Base-by-base conservation (phyloP, 768 basidiomycete genomes). In the Naganishia kalamii region DNA sequence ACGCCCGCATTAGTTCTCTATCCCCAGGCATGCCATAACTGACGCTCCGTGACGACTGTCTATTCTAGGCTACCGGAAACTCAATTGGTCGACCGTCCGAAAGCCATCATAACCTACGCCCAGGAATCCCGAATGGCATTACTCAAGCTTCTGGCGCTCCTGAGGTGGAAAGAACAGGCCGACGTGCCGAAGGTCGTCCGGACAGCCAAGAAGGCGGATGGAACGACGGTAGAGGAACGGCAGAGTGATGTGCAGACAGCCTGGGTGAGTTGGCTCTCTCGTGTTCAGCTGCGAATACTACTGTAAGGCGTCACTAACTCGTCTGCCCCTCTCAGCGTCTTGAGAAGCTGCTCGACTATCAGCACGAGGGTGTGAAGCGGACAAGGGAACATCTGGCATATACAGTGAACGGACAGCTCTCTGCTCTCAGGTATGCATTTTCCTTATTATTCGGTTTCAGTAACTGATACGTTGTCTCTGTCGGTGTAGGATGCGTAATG, bases 101-200 rank as follows among this genome's bases (percentile, higher is more conserved):
- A 43, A 32, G 40, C 50, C 17, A 52, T 64, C 7, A 57, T 64
- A 33, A 29, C 50, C 1, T 64, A 54, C 32, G 63, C 50, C 3
- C 50, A 41, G 25, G 50, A 64, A 32, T 47, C 63, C 5, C 27
- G 63, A 54, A 54, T 52, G 41, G 63, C 63, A n/a, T 32, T 64
- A 17, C 27, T 64, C 23, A 64, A 64, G 25, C 51, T 64, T 12
- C 25, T 64, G n/a, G 63, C 44, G 3, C 17, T 64, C 4, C n/a
- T 64, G 2, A 43, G 47, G 15, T 64, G 63, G 63, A 64, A 64
- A 27, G 50, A 41, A 19, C 51, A 52, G 44, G 63, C 50, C 29
- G 63, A 64, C 23, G 50, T 44, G 41, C 50, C 37, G 23, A 64
- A 52, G 17, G 21, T 25, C 5, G 15, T 43, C 15, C 37, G 17